phyloP scores from a whole-genome alignment of 2,329 filamentous ascomycete genomes.

The Teratosphaeria epicoccoides region DNA sequence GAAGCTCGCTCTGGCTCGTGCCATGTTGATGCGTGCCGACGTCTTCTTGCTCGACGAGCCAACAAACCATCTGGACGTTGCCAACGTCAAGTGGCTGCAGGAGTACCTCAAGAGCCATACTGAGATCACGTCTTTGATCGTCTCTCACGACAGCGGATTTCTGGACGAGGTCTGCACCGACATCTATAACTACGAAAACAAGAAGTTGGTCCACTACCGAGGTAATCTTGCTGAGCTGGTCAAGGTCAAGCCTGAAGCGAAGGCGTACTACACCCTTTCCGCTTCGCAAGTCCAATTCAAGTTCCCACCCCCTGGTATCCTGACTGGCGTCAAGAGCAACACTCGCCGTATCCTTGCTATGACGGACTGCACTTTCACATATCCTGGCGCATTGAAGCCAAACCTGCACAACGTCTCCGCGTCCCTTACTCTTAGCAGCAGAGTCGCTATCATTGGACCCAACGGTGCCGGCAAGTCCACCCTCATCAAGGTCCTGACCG shows the following conservation, averaged over 20 bases:
- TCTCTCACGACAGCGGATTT: slow-evolving; percentile 97
- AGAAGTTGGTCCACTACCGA: slow-evolving; percentile 83
- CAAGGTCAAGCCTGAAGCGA: slow-evolving; percentile 79
- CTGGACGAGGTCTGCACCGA: slow-evolving; percentile 95
- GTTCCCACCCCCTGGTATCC: slow-evolving; percentile 89
- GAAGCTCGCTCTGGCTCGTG: slow-evolving; percentile 92
- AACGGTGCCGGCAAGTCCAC: slow-evolving; percentile 98
- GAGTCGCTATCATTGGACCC: slow-evolving; percentile 90
- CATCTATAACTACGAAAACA: slow-evolving; percentile 97
- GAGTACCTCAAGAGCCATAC: slow-evolving; percentile 92
- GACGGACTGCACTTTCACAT: slow-evolving; percentile 84
- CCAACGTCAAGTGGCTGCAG: slow-evolving; percentile 91
- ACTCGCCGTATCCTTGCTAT: slow-evolving; percentile 93
- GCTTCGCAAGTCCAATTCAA: slow-evolving; percentile 88
- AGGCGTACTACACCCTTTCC: slow-evolving; percentile 95
- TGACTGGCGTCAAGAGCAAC: slow-evolving; percentile 88
- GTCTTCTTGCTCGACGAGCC: slow-evolving; percentile 95
- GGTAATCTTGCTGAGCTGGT: slow-evolving; percentile 79
- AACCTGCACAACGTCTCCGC: slow-evolving; percentile 83
- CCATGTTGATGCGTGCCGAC: slow-evolving; percentile 95
- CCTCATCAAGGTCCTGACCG: slow-evolving; percentile 92
- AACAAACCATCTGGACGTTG: slow-evolving; percentile 95
- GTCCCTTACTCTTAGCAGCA: slow-evolving; percentile 76
- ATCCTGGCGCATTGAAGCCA: slow-evolving; percentile 78
- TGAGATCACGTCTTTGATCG: slow-evolving; percentile 93